phyloP scores from a whole-genome alignment of 768 basidiomycete species.

The Leccinum longicurvipes region DNA sequence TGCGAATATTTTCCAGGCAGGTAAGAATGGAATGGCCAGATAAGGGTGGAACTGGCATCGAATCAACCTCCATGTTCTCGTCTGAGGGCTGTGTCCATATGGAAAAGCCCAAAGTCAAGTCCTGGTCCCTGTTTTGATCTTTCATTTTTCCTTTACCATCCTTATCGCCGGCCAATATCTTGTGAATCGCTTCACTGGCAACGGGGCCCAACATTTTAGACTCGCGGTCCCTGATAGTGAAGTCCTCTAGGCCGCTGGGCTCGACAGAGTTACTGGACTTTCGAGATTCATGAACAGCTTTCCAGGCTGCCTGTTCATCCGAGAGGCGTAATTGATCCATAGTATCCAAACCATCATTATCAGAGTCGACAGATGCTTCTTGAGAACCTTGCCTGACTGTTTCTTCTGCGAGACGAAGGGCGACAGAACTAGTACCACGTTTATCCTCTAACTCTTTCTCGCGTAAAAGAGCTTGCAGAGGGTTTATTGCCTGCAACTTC shows the following conservation, averaged over 20 bases:
- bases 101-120: constrained; percentile 20
- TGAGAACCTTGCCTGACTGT: constrained; percentile 32
- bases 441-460: constrained; percentile 41
- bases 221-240: constrained; percentile 37
- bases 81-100: constrained; percentile 31
- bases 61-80: constrained; percentile 22
- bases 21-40: constrained; percentile 26
- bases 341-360: constrained; percentile 24
- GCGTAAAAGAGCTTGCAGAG: constrained; percentile 51
- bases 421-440: constrained; percentile 37
- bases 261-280: constrained; percentile 15
- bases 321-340: constrained; percentile 18
- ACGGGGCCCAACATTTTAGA: constrained; percentile 27
- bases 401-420: constrained; percentile 45
- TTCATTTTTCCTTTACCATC: constrained; percentile 25
- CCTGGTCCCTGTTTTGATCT: constrained; percentile 24
- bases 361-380: constrained; percentile 16
- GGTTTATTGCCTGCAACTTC: constrained; percentile 37
- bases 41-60: constrained; percentile 4
- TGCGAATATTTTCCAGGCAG: constrained; percentile 32
- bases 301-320: constrained; percentile 40
- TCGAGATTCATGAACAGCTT: constrained; percentile 31
- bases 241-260: constrained; percentile 23
- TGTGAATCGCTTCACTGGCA: constrained; percentile 41
- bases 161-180: constrained; percentile 43